Evolutionary conservation across 2,329 filamentous ascomycete species (phyloP).

Genomic region (Allantophomopsis lycopodina): DNA sequence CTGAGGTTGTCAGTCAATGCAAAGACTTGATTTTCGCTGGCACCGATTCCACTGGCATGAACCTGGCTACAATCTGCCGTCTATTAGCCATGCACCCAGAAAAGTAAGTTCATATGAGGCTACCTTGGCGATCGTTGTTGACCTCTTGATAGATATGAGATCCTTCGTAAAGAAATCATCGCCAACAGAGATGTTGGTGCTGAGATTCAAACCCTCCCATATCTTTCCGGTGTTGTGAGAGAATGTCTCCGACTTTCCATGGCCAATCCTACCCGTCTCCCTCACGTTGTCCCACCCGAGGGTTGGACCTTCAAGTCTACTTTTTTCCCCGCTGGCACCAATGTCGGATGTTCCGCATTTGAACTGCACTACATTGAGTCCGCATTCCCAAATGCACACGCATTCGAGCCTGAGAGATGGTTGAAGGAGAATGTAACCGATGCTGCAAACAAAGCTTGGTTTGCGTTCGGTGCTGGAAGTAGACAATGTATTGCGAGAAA

Average conservation of each 20-base stretch:
- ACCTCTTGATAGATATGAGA: constrained; percentile 14
- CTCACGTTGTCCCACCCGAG: constrained; percentile 27
- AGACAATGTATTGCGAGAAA: constrained; percentile 35
- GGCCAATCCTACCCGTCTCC: constrained; percentile 35
- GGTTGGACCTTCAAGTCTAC: constrained; percentile 12
- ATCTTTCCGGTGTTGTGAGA: constrained; percentile 31
- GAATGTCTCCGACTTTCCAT: constrained; percentile 34
- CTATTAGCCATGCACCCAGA: constrained; percentile 26
- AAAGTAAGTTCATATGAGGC: constrained; percentile 15
- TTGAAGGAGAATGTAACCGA: constrained; percentile 17
- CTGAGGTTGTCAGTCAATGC: constrained; percentile 33
- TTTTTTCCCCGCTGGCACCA: constrained; percentile 27
- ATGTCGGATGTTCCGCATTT: constrained; percentile 28
- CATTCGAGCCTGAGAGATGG: constrained; percentile 35
- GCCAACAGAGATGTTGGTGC: constrained; percentile 8
- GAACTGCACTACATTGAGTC: constrained; percentile 29
- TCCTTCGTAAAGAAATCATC: constrained; percentile 20
- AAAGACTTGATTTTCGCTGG: constrained; percentile 41
- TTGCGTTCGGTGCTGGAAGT: constrained; percentile 33
- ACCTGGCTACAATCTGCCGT: constrained; percentile 31
- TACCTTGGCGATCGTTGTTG: not conserved
- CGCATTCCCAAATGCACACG: constrained; percentile 26
- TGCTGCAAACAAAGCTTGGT: constrained; percentile 26
- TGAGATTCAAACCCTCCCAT: constrained; percentile 22
- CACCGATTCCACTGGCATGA: constrained; percentile 37